Conservation (phyloP, 2,329 filamentous ascomycete species). For the Zymoseptoria tritici region DNA sequence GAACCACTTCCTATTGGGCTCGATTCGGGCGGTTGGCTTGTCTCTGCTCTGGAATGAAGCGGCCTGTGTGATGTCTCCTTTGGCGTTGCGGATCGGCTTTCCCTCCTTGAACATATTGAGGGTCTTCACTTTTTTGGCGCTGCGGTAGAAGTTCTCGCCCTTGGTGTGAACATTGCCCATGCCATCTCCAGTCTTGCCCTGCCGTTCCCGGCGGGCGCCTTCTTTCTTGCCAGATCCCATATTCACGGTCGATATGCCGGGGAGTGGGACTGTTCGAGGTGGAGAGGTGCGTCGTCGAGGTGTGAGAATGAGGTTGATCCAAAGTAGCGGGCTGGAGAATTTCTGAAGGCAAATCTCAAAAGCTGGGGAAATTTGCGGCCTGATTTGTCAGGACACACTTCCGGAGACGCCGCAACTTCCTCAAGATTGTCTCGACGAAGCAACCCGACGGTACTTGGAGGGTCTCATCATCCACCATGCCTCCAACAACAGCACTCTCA, state of each 20-base stretch:
- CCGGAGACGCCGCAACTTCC: neutral
- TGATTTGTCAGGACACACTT: neutral
- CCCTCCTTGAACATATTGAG: constrained; percentile 89
- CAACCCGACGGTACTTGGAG: neutral
- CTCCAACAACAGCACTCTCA: constrained; percentile 32
- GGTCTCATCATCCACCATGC: constrained; percentile 28
- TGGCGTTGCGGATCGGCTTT: constrained; percentile 70
- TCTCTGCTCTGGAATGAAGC: constrained; percentile 79
- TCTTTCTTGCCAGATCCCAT: constrained; percentile 96
- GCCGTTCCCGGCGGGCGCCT: constrained; percentile 68
- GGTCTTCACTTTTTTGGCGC: constrained; percentile 79
- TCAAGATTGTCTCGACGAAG: neutral
- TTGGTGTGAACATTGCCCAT: constrained; percentile 89
- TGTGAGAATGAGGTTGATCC: neutral
- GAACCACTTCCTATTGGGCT: constrained; percentile 98
- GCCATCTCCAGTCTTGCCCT: constrained; percentile 78
- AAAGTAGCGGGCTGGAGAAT: neutral
- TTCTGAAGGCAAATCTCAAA: neutral
- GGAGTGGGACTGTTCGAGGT: constrained; percentile 3
- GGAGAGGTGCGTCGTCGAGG: neutral
- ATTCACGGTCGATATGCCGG: constrained; percentile 19
- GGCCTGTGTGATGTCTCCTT: constrained; percentile 76
- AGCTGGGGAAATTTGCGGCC: constrained; percentile 6
- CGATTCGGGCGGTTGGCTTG: constrained; percentile 73
- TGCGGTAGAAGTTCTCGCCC: constrained; percentile 94